Base-by-base conservation (phyloP, 768 basidiomycete genomes). In the Rhodosporidiobolus sp. region DNA sequence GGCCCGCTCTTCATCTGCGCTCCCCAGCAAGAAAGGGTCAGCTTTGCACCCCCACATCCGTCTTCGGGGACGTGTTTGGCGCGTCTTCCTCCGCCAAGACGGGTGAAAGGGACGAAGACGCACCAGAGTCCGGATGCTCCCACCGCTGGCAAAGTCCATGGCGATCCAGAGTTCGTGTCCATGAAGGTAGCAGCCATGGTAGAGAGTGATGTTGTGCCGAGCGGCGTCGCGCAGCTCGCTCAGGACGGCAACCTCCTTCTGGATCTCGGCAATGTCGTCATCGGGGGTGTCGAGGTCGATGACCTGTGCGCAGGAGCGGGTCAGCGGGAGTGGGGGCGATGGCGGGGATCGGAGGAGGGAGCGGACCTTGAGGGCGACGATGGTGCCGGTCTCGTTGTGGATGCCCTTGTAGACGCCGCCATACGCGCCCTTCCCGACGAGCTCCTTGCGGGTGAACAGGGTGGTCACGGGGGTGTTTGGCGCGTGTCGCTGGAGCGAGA, bases 111-210 rank as follows among this genome's bases (percentile, higher is more conserved):
- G 52, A 19, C 10, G 30, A 14, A 32, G 28, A 77, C 82, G 75
- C 63, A 84, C 84, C 76, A 99, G 85, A 4, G 92, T 90, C 57
- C 91, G 85, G 11, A 97, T 91, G 79, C 92, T 94, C 12, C 96
- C 96, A 10, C 95, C 95, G 74, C 93, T 89, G 14, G 96, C 96
- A 77, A 89, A 88, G 80, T 99, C 96, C 96, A 99, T 99, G 49
- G 89, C 92, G 77, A 99, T 98, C 94, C 96, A 99, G 17, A 99
- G 92, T 60, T 92, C 90, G 38, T 93, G 91, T 0, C 94, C 94
- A 79, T 95, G 90, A 79, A 96, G 86, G 82, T 91, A 89, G 82
- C 93, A 96, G n/a, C 93, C 95, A 81, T 89, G 96, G 83, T 99
- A 99, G 78, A 91, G 87, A 32, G 91, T 97, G 78, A 96, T 87